Percentiles rank a stretch among this genome's conserved stretches.
These are phyloP conservation scores for Pythium dissotocum DNA, from an alignment of 352 stramenopile genomes.

Conservation along the genomic window DNA sequence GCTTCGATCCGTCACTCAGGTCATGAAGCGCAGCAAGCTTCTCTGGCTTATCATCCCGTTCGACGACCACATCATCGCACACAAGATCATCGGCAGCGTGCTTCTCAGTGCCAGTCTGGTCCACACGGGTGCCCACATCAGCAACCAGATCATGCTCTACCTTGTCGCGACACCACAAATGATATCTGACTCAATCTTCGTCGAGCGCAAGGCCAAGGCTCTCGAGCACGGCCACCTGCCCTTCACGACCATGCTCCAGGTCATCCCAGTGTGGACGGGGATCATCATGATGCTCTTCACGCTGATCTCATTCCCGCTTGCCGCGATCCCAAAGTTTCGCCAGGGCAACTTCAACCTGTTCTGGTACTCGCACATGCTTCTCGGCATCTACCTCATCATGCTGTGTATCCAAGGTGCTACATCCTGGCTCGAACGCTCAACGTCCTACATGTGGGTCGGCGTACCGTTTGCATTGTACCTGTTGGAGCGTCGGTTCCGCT, in stretches of 20 bases:
- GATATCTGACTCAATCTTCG: slow-evolving; percentile 60
- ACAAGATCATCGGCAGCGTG: slow-evolving; percentile 70
- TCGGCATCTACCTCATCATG: slow-evolving; percentile 65
- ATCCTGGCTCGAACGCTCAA: slow-evolving; percentile 58
- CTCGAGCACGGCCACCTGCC: slow-evolving; percentile 51
- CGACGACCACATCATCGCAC: slow-evolving; percentile 77
- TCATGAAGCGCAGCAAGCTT: slow-evolving; percentile 64
- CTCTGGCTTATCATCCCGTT: slow-evolving; percentile 79
- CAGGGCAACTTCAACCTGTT: slow-evolving; percentile 81
- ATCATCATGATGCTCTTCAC: slow-evolving; percentile 68
- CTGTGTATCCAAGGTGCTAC: slow-evolving; percentile 58
- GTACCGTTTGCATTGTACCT: slow-evolving; percentile 78
- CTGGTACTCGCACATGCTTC: slow-evolving; percentile 84
- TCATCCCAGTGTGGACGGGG: slow-evolving; percentile 71
- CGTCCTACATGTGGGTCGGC: slow-evolving; percentile 65
- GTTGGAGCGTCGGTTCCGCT: slow-evolving; percentile 66
- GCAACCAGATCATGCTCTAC: slow-evolving; percentile 75
- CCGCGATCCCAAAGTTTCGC: slow-evolving; percentile 71
- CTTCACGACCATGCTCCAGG: slow-evolving; percentile 64
- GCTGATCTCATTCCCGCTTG: slow-evolving; percentile 63
- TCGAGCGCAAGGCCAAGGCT: slow-evolving; percentile 47
- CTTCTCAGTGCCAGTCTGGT: slow-evolving; percentile 55
- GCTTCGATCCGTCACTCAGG: slow-evolving; percentile 71
- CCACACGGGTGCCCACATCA: slow-evolving; percentile 65
- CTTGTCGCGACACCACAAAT: slow-evolving; percentile 61